Evolutionary conservation across 1,284 basidiomycete species (phyloP), one percentile per base, ranked within the genome.

Genomic region (Cutaneotrichosporon cutaneum): DNA sequence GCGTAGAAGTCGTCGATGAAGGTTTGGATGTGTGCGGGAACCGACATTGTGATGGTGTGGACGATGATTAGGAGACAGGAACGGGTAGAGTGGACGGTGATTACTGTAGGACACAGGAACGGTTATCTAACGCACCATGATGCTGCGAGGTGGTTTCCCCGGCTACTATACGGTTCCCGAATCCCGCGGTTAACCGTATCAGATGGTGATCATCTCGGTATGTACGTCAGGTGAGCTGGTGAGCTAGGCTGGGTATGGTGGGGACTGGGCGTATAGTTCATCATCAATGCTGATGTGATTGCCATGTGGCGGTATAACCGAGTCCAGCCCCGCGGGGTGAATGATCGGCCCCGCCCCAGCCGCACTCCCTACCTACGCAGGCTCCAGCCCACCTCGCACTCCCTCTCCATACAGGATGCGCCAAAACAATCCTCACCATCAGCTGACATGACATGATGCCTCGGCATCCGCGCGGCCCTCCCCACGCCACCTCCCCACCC

Each of bases 1-100:
- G 30, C 30, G 54, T 56, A 56, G 54, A 56, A 56, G n/a, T 44
- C 16, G 42, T 44, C 39, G n/a, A 56, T 26, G 42, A 56, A 56
- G 36, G 24, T 6, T 18, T 36, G 36, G 54, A 56, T 44, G 26
- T 55, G 39, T 18, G 39, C 26, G 14, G 54, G 54, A 18, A 45
- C 42, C 7, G 39, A 4, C 39, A 42, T n/a, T n/a, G n/a, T 42
- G 39, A n/a, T 42, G 39, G 18, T 14, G 3, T 36, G 35, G 35
- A 36, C 13, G 16, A 36, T 36, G 39, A 18, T 30, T 30, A 30
- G 30, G 30, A 30, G 30, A 30, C 30, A 30, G 30, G 30, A 30
- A 30, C 30, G 30, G 4, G 30, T 30, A n/a, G n/a, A n/a, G n/a
- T n/a, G n/a, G n/a, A n/a, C n/a, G 5, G 36, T 11, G 9, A 14